These are phyloP conservation scores for Phytophthora cajani DNA, from an alignment of 352 stramenopile genomes.

Conservation along the genomic window DNA sequence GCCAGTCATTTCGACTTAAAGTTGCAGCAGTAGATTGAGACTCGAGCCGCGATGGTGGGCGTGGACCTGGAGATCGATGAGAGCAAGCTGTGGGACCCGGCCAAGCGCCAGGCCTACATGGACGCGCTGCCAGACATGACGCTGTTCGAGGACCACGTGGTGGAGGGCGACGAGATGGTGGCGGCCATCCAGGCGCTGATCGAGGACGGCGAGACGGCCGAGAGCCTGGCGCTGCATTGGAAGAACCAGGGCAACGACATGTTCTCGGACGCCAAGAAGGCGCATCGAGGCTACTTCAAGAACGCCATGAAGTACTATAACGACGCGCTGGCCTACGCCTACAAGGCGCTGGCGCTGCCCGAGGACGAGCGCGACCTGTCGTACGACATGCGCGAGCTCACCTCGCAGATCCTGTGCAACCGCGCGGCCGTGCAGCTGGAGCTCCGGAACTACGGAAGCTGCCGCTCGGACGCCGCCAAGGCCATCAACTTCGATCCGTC, in stretches of 20 bases:
- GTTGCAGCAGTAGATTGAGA: conserved; percentile 4
- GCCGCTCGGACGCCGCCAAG: conserved; percentile 77
- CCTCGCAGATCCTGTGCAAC: conserved; percentile 83
- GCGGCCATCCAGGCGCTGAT: conserved; percentile 88
- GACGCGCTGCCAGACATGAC: conserved; percentile 87
- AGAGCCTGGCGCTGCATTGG: conserved; percentile 86
- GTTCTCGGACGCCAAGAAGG: conserved; percentile 77
- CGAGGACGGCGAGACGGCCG: conserved; percentile 85
- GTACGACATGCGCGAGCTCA: conserved; percentile 77
- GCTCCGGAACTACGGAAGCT: conserved; percentile 89
- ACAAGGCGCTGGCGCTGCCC: conserved; percentile 77
- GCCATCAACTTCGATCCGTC: conserved; percentile 70
- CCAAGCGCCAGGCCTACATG: conserved; percentile 84
- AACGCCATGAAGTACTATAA: conserved; percentile 85
- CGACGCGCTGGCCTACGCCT: conserved; percentile 75
- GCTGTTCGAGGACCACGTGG: conserved; percentile 88
- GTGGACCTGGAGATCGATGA: conserved; percentile 89
- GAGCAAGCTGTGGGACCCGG: conserved; percentile 86
- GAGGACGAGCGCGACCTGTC: conserved; percentile 61
- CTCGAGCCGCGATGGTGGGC: conserved; percentile 63
- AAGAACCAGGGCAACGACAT: conserved; percentile 92
- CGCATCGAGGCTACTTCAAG: conserved; percentile 73
- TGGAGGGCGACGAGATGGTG: conserved; percentile 88
- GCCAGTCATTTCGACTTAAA: conserved; percentile 34
- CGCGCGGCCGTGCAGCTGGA: conserved; percentile 82